Percentiles rank a stretch among this genome's conserved stretches.
Conservation (phyloP, 345 rosid species). For the Reutealis trisperma region DNA sequence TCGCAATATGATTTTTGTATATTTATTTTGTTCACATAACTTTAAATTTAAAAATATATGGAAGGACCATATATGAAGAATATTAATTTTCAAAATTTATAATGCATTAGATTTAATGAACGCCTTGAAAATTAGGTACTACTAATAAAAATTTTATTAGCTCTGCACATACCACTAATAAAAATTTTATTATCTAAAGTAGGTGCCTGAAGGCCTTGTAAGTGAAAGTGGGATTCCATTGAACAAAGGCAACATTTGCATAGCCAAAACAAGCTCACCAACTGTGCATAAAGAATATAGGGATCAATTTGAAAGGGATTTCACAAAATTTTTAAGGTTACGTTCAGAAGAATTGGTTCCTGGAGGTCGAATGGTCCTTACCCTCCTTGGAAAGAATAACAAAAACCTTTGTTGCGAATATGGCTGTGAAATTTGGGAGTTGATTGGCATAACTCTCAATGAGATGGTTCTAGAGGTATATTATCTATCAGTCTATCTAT, state of each 20-base stretch:
- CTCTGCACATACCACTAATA: too few species aligned
- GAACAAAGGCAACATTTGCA: slow-evolving; percentile 11
- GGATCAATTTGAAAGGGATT: slow-evolving; percentile 18
- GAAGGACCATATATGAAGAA: too few species aligned
- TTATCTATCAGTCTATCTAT: too few species aligned
- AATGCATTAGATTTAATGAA: too few species aligned
- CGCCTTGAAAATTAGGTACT: too few species aligned
- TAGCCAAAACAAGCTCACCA: slow-evolving; percentile 10
- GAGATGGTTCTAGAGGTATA: slow-evolving; percentile 25
- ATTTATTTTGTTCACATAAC: too few species aligned
- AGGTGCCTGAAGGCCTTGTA: slow-evolving; percentile 11
- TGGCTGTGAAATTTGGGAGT: not conserved
- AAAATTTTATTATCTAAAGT: too few species aligned
- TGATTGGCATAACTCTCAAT: not conserved
- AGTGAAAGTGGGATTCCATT: not conserved
- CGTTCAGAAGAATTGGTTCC: slow-evolving; percentile 16
- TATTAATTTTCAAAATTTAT: too few species aligned
- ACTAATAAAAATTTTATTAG: too few species aligned
- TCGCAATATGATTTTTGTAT: too few species aligned
- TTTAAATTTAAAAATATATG: too few species aligned
- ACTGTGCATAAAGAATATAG: slow-evolving; percentile 6
- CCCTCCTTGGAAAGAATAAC: slow-evolving; percentile 1
- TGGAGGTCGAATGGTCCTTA: slow-evolving; percentile 21
- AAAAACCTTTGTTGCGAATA: not conserved
- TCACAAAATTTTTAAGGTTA: slow-evolving; percentile 16